phyloP scores from a whole-genome alignment of 257 asterid genomes.

The Datura wrightii region DNA sequence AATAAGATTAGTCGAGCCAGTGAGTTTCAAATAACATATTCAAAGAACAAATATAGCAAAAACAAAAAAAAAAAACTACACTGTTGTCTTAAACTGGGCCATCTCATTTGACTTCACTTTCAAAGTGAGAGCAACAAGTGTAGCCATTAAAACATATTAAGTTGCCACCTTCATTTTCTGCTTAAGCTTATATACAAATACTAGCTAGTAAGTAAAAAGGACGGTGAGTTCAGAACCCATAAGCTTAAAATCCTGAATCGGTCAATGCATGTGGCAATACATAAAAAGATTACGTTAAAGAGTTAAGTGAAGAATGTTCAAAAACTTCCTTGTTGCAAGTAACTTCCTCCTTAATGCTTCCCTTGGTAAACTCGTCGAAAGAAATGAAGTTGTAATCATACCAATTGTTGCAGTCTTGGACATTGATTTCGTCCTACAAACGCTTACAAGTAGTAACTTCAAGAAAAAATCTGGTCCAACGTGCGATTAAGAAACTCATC shows the following conservation, averaged over 20 bases:
- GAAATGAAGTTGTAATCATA: neutral
- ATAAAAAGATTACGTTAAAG: neutral
- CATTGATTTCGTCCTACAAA: neutral
- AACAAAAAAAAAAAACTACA: neutral
- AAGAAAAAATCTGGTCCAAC: neutral
- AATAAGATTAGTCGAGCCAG: neutral
- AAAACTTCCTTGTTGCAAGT: neutral
- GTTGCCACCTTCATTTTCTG: too few species aligned
- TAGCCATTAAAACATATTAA: neutral
- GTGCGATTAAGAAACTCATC: conserved; percentile 28
- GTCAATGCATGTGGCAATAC: neutral
- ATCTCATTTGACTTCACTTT: too few species aligned
- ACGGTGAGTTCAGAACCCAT: neutral
- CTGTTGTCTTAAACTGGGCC: neutral
- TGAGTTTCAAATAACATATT: neutral
- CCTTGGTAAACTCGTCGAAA: neutral
- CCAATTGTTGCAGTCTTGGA: neutral
- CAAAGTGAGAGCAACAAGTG: neutral
- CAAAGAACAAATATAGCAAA: neutral
- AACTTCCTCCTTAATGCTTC: neutral
- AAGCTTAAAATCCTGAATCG: neutral
- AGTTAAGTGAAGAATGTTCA: too few species aligned
- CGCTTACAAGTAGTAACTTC: neutral
- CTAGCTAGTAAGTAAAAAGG: neutral
- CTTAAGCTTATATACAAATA: too few species aligned